These are phyloP conservation scores for Delonix regia DNA, from an alignment of 306 rosid species.

Conservation along the genomic window DNA sequence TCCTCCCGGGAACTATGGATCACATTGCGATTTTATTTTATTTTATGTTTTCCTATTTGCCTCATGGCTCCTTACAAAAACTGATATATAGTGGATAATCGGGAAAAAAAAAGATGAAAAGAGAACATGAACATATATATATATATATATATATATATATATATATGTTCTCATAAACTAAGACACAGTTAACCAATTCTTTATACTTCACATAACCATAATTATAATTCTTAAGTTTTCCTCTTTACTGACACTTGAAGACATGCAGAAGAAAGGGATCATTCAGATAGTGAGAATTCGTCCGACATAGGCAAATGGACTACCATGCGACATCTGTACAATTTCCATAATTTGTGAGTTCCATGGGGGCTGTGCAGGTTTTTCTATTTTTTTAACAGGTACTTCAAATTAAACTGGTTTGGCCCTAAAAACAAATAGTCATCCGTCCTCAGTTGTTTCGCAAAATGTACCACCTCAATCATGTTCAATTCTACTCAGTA, in stretches of 20 bases:
- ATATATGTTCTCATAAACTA: neutral
- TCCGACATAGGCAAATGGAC: neutral
- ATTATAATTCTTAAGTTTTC: neutral
- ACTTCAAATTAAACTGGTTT: neutral
- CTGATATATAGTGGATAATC: too few relatives aligned
- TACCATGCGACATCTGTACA: neutral
- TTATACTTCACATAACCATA: neutral
- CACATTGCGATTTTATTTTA: too few relatives aligned
- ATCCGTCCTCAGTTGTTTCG: neutral
- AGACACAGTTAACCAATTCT: neutral
- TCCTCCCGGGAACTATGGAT: too few relatives aligned
- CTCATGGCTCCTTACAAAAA: too few relatives aligned
- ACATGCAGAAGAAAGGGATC: neutral
- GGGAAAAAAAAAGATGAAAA: too few relatives aligned
- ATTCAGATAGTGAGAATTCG: neutral
- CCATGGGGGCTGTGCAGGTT: neutral
- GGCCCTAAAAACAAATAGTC: neutral
- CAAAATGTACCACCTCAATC: neutral
- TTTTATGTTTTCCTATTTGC: too few relatives aligned
- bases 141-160: too few relatives aligned
- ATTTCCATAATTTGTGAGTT: neutral
- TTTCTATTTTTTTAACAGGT: neutral
- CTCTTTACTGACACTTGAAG: neutral
- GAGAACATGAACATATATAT: too few relatives aligned
- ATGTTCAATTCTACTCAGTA: neutral